Base-by-base conservation (phyloP, 192 early-diverging fungal species). In the Lobosporangium transversale region DNA sequence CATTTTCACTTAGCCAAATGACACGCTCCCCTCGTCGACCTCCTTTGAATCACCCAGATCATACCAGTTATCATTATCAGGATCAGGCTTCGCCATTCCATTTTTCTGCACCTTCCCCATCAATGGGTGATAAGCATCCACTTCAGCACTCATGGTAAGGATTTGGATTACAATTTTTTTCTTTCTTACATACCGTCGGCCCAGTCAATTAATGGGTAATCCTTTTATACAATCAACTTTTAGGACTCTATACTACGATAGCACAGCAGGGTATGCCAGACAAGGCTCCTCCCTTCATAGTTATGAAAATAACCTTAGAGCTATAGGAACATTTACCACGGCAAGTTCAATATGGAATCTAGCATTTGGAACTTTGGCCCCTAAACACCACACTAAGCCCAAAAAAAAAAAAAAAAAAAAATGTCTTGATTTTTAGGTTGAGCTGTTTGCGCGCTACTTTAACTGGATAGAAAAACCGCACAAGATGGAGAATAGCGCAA, bases 391-490 rank as follows among this genome's bases (percentile, higher is more conserved):
- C n/a, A n/a, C n/a, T n/a, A n/a, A n/a, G n/a, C n/a, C n/a, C n/a
- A n/a, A n/a, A n/a, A n/a, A n/a, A n/a, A n/a, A n/a, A n/a, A n/a
- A n/a, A n/a, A n/a, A n/a, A n/a, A n/a, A n/a, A n/a, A n/a, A n/a
- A n/a, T n/a, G n/a, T n/a, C n/a, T n/a, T n/a, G n/a, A n/a, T n/a
- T n/a, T n/a, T n/a, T 20, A 81, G 80, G 80, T 82, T 3, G 64
- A 82, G 27, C 45, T 64, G 0, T 82, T 82, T 48, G 76, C 75
- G 30, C 66, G 75, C 10, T 82, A 82, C 30, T 82, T 82, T 51
- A 82, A 82, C 23, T 82, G 80, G 80, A 78, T 82, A 15, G 71
- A 79, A 24, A 82, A 78, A 47, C 80, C 80, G 1, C 70, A 73
- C 31, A 70, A 66, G 44, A 62, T 82, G 32, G 80, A 82, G n/a